These are phyloP conservation scores for Globisporangium radiosum DNA, from an alignment of 352 stramenopile species.

Conservation along the genomic window DNA sequence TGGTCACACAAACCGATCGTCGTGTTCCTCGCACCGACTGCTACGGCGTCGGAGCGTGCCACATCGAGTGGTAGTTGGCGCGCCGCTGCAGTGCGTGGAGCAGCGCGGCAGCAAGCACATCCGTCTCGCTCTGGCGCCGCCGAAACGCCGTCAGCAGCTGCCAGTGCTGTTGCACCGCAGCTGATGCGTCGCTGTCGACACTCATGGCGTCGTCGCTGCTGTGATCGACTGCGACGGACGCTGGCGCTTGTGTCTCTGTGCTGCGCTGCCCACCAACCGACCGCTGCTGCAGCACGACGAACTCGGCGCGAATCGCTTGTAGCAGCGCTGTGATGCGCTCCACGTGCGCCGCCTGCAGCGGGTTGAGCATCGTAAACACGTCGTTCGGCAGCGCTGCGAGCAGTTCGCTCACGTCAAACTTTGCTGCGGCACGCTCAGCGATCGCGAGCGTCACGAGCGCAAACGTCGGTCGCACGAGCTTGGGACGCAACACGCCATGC, in stretches of 20 bases:
- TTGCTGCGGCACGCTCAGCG: conserved; percentile 15
- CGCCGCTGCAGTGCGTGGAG: conserved; percentile 27
- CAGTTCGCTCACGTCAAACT: conserved; percentile 25
- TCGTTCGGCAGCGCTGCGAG: conserved; percentile 25
- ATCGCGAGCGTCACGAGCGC: conserved; percentile 19
- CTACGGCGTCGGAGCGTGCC: conserved; percentile 10
- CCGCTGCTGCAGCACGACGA: conserved; percentile 17
- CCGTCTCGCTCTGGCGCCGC: conserved; percentile 18
- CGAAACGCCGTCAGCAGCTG: conserved; percentile 28
- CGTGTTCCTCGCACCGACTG: not conserved
- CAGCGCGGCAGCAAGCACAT: conserved; percentile 6
- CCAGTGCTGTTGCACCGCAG: conserved; percentile 7
- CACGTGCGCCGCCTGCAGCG: conserved; percentile 25
- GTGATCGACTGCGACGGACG: not conserved
- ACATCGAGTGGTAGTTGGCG: conserved; percentile 42
- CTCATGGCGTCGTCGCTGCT: conserved; percentile 3
- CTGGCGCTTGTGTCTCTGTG: not conserved
- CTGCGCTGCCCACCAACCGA: not conserved
- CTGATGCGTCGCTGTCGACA: conserved; percentile 1
- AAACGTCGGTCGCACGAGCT: conserved; percentile 32
- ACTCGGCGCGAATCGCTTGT: conserved; percentile 23
- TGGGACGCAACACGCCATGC: conserved; percentile 3
- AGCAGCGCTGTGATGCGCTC: conserved; percentile 19
- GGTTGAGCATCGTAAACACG: conserved; percentile 38
- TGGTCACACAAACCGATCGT: no score